Evolutionary conservation across 2,329 filamentous ascomycete species (phyloP).

Genomic region (Sclerotinia borealis): DNA sequence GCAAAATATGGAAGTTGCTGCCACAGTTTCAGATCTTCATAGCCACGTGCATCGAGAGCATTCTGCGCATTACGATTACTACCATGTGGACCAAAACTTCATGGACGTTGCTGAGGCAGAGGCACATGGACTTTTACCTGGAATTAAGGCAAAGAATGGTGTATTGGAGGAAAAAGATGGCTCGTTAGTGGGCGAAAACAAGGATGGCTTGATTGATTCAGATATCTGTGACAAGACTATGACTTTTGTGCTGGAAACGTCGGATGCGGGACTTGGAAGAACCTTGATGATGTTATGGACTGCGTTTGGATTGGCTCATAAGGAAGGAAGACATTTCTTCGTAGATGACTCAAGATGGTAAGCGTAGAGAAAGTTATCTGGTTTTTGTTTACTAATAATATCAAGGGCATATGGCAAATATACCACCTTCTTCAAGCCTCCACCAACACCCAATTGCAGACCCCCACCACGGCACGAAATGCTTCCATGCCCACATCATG

Average conservation of each 20-base stretch:
- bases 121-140: constrained; percentile 51
- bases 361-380: constrained; percentile 12
- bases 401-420: constrained; percentile 68
- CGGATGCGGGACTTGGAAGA: constrained; percentile 70
- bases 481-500: constrained; percentile 71
- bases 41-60: constrained; percentile 39
- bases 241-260: constrained; percentile 70
- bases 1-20: constrained; percentile 60
- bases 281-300: constrained; percentile 77
- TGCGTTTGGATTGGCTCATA: constrained; percentile 71
- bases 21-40: constrained; percentile 47
- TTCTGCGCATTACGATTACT: constrained; percentile 46
- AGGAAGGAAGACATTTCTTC: constrained; percentile 73
- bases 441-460: constrained; percentile 58
- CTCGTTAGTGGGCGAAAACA: constrained; percentile 44
- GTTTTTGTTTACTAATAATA: constrained; percentile 14
- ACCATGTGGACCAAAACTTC: constrained; percentile 60
- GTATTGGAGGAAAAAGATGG: constrained; percentile 28
- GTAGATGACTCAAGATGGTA: constrained; percentile 75
- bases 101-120: constrained; percentile 71
- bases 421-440: constrained; percentile 62
- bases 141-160: constrained; percentile 32
- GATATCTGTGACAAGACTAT: constrained; percentile 63
- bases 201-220: constrained; percentile 39
- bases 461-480: constrained; percentile 70